Percentiles rank a stretch among this genome's conserved stretches.
phyloP scores from a whole-genome alignment of 2,329 filamentous ascomycete species.

The Apiospora pterosperma region DNA sequence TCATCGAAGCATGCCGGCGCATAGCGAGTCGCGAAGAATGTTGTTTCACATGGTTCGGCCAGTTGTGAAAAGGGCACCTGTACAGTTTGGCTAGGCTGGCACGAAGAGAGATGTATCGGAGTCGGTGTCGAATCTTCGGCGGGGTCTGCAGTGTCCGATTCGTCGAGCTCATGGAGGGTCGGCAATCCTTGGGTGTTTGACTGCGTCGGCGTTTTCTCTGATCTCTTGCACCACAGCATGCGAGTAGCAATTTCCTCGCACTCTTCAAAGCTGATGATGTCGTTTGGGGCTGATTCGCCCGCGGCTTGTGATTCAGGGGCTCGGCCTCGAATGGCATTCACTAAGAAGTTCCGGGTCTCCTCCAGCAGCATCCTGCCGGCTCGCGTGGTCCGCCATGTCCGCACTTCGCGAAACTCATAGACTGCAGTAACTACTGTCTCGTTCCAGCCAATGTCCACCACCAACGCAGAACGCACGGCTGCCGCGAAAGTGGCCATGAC shows the following conservation, averaged over 20 bases:
- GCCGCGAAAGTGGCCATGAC: slow-evolving; percentile 73
- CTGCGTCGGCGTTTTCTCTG: slow-evolving; percentile 24
- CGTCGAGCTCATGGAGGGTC: slow-evolving; percentile 54
- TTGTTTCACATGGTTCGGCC: slow-evolving; percentile 69
- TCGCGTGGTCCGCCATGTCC: slow-evolving; percentile 65
- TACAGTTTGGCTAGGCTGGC: slow-evolving; percentile 49
- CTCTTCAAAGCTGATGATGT: slow-evolving; percentile 65
- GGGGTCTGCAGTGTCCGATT: slow-evolving; percentile 32
- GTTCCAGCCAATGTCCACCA: slow-evolving; percentile 89
- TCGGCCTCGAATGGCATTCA: slow-evolving; percentile 35
- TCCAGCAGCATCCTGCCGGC: slow-evolving; percentile 70
- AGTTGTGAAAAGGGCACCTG: slow-evolving; percentile 67
- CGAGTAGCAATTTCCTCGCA: slow-evolving; percentile 76
- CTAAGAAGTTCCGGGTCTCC: slow-evolving; percentile 64
- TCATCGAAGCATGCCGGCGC: slow-evolving; percentile 68
- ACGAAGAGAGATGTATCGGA: slow-evolving; percentile 44
- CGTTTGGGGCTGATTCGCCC: slow-evolving; percentile 14
- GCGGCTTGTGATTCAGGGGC: slow-evolving; percentile 23
- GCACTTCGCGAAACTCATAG: slow-evolving; percentile 86
- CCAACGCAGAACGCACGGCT: slow-evolving; percentile 78
- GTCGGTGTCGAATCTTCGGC: slow-evolving; percentile 33
- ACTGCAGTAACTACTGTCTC: slow-evolving; percentile 84
- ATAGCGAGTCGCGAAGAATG: slow-evolving; percentile 63
- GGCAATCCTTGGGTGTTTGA: slow-evolving; percentile 34
- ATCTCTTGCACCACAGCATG: slow-evolving; percentile 70